A percentile compares a stretch with the other conserved stretches of the same genome.
Evolutionary conservation across 1,139 yeast species (phyloP).

Genomic region (Dujonia santamariae): DNA sequence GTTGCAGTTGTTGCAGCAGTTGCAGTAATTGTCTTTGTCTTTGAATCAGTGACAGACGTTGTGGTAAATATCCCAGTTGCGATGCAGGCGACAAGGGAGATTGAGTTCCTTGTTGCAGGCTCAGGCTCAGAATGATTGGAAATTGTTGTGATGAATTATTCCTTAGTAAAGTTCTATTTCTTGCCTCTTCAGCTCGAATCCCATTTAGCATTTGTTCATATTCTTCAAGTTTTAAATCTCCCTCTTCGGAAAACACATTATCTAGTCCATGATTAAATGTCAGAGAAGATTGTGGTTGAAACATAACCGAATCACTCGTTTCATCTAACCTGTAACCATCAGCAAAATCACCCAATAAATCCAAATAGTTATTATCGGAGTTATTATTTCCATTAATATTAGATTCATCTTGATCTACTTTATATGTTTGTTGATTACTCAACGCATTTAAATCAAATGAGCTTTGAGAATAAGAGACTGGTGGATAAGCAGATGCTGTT

Average conservation of each 20-base stretch:
- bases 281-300: conserved; percentile 7
- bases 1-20: conserved; percentile 5
- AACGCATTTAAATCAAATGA: conserved; percentile 7
- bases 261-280: conserved; percentile 7
- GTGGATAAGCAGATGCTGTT: conserved; percentile 7
- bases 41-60: conserved; percentile 4
- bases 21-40: conserved; percentile 5
- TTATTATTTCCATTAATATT: background rate
- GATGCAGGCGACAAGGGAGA: conserved; percentile 4
- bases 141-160: conserved; percentile 1
- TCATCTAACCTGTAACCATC: background rate
- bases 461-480: conserved; percentile 7
- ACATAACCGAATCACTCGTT: conserved; percentile 1
- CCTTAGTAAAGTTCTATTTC: background rate
- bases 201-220: conserved; percentile 11
- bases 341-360: conserved; percentile 6
- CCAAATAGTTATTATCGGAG: conserved; percentile 2
- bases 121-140: conserved; percentile 3
- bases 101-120: background rate
- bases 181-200: no score
- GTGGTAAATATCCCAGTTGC: background rate
- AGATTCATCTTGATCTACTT: background rate
- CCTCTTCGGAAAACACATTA: conserved; percentile 9
- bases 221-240: conserved; percentile 12
- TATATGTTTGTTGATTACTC: conserved; percentile 3